Conservation (phyloP, 148 eudicot species). For the Cornus suecica region DNA sequence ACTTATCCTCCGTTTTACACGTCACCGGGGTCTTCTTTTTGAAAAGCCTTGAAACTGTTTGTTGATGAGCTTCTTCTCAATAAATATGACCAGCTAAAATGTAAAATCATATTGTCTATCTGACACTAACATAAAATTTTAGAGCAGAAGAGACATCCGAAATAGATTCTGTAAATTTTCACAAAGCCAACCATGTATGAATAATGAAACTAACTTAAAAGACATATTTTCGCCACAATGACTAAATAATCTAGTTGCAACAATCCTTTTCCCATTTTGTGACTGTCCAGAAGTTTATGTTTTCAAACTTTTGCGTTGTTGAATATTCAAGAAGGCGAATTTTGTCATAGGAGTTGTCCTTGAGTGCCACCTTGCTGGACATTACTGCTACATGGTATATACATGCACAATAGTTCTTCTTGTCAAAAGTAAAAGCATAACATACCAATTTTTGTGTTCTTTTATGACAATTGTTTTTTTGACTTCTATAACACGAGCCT, state of each 20-base stretch:
- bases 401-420: neutral
- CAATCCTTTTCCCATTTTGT: neutral
- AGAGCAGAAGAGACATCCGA: neutral
- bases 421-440: neutral
- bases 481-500: neutral
- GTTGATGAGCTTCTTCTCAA: neutral
- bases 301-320: neutral
- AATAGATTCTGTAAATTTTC: neutral
- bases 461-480: neutral
- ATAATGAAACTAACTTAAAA: neutral
- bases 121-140: no score
- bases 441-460: neutral
- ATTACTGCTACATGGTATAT: neutral
- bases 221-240: neutral
- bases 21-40: neutral
- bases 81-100: neutral
- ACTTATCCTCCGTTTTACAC: neutral
- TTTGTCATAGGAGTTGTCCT: neutral
- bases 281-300: neutral
- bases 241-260: neutral
- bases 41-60: neutral
- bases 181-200: neutral
- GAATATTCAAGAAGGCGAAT: neutral
- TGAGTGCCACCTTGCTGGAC: neutral
- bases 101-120: no score